These are phyloP conservation scores for Begonia masoniana DNA, from an alignment of 306 rosid species.

Conservation along the genomic window DNA sequence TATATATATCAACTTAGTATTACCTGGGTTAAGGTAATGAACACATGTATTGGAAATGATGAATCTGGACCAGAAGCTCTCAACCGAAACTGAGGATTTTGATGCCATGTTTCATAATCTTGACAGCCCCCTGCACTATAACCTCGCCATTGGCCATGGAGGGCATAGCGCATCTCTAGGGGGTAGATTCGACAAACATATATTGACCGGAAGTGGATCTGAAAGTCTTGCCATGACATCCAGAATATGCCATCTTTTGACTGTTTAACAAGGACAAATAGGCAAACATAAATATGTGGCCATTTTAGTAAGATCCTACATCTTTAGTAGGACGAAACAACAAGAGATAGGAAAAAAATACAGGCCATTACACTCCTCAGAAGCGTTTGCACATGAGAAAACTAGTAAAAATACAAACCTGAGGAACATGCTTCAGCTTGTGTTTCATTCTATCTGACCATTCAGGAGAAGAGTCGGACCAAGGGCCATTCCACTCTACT, in stretches of 20 bases:
- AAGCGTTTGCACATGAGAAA: background rate
- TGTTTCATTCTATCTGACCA: conserved; percentile 99
- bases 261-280: conserved; percentile 24
- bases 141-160: conserved; percentile 96
- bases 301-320: background rate
- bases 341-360: too few species aligned
- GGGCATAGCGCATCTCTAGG: conserved; percentile 88
- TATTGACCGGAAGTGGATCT: conserved; percentile 94
- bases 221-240: conserved; percentile 99
- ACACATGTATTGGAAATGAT: conserved; percentile 79
- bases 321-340: too few species aligned
- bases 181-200: conserved; percentile 96
- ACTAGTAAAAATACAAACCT: conserved; percentile 28
- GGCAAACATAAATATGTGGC: background rate
- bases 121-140: conserved; percentile 99
- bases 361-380: too few species aligned
- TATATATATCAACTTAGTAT: background rate
- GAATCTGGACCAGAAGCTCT: conserved; percentile 94
- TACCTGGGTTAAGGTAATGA: conserved; percentile 97
- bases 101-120: conserved; percentile 96
- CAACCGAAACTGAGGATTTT: conserved; percentile 95
- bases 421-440: conserved; percentile 83
- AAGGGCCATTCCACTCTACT: conserved; percentile 99
- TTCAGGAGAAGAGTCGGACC: conserved; percentile 90
- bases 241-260: conserved; percentile 96